Percentiles rank a stretch among this genome's conserved stretches.
Evolutionary conservation across 2,329 filamentous ascomycete genomes (phyloP).

Genomic region (Sporothrix pseudoabietina): DNA sequence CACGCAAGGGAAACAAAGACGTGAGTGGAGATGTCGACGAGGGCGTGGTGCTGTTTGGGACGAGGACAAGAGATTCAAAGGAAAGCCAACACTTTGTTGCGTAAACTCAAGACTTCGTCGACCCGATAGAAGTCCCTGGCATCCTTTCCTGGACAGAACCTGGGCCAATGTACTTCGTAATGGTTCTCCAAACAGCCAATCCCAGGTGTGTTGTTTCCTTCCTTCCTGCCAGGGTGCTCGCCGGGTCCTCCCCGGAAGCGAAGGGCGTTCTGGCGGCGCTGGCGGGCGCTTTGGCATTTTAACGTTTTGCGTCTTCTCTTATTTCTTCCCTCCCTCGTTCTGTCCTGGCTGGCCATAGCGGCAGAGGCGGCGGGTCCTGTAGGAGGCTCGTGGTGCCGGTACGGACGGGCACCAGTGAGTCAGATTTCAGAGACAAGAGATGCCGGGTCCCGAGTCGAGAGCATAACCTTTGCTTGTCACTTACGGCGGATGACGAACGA

Average conservation of each 20-base stretch:
- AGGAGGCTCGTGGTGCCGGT: slow-evolving; percentile 16
- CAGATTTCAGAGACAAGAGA: background rate
- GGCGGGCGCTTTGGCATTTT: background rate
- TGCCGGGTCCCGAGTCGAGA: background rate
- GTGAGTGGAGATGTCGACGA: background rate
- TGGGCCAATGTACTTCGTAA: no score
- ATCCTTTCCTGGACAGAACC: background rate
- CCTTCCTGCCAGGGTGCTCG: background rate
- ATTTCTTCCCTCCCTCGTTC: background rate
- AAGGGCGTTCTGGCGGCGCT: background rate
- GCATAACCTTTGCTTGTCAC: background rate
- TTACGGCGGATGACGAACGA: background rate
- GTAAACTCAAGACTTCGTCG: background rate
- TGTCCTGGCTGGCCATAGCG: background rate
- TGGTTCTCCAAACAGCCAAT: background rate
- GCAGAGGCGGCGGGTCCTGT: background rate
- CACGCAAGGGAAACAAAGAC: background rate
- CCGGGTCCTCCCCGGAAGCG: background rate
- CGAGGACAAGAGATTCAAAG: background rate
- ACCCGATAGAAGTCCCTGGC: background rate
- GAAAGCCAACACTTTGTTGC: background rate
- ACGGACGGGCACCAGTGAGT: background rate
- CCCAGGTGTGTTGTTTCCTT: background rate
- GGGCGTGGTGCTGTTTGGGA: background rate
- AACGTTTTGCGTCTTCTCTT: background rate